Evolutionary conservation across 2,329 filamentous ascomycete species (phyloP).

Genomic region (Apiospora aurea): DNA sequence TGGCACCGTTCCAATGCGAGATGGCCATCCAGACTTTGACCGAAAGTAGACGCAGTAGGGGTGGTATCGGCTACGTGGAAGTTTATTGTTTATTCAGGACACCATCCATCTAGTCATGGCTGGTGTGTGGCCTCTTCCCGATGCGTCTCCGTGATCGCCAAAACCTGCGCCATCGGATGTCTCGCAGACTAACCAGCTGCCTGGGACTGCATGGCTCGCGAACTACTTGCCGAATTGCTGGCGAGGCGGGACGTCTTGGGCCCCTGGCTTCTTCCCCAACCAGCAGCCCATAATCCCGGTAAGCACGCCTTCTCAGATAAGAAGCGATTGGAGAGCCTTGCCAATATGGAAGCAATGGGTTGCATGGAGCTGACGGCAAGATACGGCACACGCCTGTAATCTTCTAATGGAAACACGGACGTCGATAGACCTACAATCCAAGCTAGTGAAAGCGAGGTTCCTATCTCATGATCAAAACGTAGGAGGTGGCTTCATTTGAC

Average conservation of each 20-base stretch:
- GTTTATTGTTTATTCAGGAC: background rate
- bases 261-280: constrained; percentile 1
- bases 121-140: background rate
- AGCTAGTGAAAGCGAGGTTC: background rate
- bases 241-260: constrained; percentile 13
- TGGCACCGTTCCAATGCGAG: background rate
- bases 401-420: background rate
- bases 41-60: background rate
- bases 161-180: constrained; percentile 16
- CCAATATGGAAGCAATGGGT: constrained; percentile 7
- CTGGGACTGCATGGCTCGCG: constrained; percentile 13
- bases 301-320: constrained; percentile 17
- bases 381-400: background rate
- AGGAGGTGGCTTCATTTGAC: background rate
- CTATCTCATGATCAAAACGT: background rate
- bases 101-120: background rate
- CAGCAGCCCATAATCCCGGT: constrained; percentile 12
- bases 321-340: background rate
- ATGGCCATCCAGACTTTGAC: constrained; percentile 3
- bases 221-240: constrained; percentile 13
- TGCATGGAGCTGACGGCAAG: background rate
- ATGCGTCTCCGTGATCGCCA: constrained; percentile 13
- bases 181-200: constrained; percentile 18
- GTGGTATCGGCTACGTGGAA: constrained; percentile 12
- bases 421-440: background rate